phyloP scores from a whole-genome alignment of 805 yeast genomes.

The Jamesozyma hellenica region DNA sequence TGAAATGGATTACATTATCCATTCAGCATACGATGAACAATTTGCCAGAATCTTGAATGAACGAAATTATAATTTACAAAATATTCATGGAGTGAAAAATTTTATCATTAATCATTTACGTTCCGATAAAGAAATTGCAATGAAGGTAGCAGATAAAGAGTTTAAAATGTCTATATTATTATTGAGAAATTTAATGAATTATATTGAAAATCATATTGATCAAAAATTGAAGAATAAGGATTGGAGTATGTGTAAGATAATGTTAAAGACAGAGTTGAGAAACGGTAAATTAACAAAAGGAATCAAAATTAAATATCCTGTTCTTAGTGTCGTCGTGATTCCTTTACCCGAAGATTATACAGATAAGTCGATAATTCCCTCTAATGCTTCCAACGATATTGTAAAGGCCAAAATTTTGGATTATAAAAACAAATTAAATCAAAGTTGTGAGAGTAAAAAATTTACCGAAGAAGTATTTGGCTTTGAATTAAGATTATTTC shows the following conservation, averaged over 20 bases:
- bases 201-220: slow-evolving; percentile 27
- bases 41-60: slow-evolving; percentile 10
- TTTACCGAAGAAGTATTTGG: slow-evolving; percentile 24
- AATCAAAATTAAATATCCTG: slow-evolving; percentile 15
- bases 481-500: slow-evolving; percentile 30
- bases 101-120: slow-evolving; percentile 15
- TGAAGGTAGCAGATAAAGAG: slow-evolving; percentile 52
- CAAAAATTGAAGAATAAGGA: slow-evolving; percentile 3
- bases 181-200: slow-evolving; percentile 36
- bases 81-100: slow-evolving; percentile 16
- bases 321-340: slow-evolving; percentile 27
- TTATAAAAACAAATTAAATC: slow-evolving; percentile 4
- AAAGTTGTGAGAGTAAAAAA: neutral
- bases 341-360: slow-evolving; percentile 26
- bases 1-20: slow-evolving; percentile 58
- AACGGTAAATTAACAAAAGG: slow-evolving; percentile 3
- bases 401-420: slow-evolving; percentile 4
- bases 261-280: slow-evolving; percentile 14
- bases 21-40: slow-evolving; percentile 33
- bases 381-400: neutral
- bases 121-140: slow-evolving; percentile 19
- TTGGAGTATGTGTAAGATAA: slow-evolving; percentile 18
- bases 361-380: slow-evolving; percentile 5
- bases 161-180: slow-evolving; percentile 50
- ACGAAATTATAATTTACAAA: slow-evolving; percentile 9